These are phyloP conservation scores for Xylaria sp. DNA, from an alignment of 495 filamentous ascomycete species.

Conservation along the genomic window DNA sequence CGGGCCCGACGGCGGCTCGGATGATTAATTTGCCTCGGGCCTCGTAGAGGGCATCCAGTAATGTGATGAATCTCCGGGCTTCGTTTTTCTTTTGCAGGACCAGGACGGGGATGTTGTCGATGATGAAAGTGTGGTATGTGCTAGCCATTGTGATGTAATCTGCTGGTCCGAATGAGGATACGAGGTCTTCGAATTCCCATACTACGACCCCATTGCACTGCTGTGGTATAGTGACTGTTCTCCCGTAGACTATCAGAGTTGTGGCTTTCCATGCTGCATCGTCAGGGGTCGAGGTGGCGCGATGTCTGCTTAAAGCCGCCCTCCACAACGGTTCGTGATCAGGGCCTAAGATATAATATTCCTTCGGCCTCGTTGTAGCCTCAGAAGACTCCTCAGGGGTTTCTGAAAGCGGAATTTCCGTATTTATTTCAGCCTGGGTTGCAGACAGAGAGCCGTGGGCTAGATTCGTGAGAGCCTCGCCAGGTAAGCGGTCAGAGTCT, in stretches of 20 bases:
- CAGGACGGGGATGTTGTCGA: constrained; percentile 65
- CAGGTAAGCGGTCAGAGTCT: constrained; percentile 41
- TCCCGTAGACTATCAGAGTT: constrained; percentile 64
- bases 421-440: background rate
- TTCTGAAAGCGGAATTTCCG: background rate
- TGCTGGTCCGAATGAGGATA: constrained; percentile 66
- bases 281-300: constrained; percentile 16
- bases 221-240: constrained; percentile 59
- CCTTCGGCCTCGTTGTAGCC: constrained; percentile 4
- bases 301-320: constrained; percentile 16
- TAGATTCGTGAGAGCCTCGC: background rate
- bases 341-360: constrained; percentile 21
- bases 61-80: constrained; percentile 72
- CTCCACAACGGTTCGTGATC: constrained; percentile 31
- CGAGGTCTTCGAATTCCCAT: constrained; percentile 68
- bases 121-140: constrained; percentile 71
- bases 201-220: constrained; percentile 54
- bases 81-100: constrained; percentile 70
- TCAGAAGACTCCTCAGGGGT: constrained; percentile 22
- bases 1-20: constrained; percentile 63
- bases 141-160: constrained; percentile 77
- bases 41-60: constrained; percentile 76
- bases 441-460: background rate
- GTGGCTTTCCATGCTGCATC: constrained; percentile 53
- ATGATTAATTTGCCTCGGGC: constrained; percentile 69